Evolutionary conservation across 1,139 yeast species (phyloP), one percentile per base, ranked within the genome.

Genomic region (Blastobotrys elegans): DNA sequence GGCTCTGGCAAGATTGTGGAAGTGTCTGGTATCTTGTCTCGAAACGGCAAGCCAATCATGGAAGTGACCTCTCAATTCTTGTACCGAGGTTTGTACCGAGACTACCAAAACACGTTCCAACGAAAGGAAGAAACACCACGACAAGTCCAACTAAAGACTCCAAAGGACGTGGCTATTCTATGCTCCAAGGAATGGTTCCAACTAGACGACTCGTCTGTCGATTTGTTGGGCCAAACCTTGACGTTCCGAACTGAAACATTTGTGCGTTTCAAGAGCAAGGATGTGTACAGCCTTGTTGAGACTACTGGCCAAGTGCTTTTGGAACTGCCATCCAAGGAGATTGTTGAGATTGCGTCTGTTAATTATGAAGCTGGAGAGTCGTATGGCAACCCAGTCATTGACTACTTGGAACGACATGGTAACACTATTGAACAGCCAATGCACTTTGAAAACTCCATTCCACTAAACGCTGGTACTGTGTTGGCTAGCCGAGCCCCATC

Each of bases 181-280:
- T 81, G 81, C 63, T 88, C 97, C 21, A 92, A 94, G 76, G 97
- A 92, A 71, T 92, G 99, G 98, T 90, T 94, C 81, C 90, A 87
- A 65, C 75, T 84, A 62, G 76, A 76, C 51, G 86, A 84, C 58
- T 69, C 76, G 52, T 81, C 79, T 43, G 69, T 81, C 55, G 92
- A 87, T 56, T 75, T 92, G 61, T 75, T 87, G 59, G 80, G 82
- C 64, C 80, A 89, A 72, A 80, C 84, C 44, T 77, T 92, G 66
- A 87, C 90, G 40, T 92, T 92, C 79, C 84, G 97, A 71, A 83
- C 90, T 61, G 82, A 86, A 66, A 84, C 97, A 34, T 80, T 83
- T 55, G 84, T 87, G 63, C 79, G 85, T 58, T 90, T 78, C 78
- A 87, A 85, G 74, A 75, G 82, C 63, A 83, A 82, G 53, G 74